Percentiles rank a stretch among this genome's conserved stretches.
These are phyloP conservation scores for Yamadazyma membranifaciens DNA, from an alignment of 1,139 yeast species.

Conservation along the genomic window DNA sequence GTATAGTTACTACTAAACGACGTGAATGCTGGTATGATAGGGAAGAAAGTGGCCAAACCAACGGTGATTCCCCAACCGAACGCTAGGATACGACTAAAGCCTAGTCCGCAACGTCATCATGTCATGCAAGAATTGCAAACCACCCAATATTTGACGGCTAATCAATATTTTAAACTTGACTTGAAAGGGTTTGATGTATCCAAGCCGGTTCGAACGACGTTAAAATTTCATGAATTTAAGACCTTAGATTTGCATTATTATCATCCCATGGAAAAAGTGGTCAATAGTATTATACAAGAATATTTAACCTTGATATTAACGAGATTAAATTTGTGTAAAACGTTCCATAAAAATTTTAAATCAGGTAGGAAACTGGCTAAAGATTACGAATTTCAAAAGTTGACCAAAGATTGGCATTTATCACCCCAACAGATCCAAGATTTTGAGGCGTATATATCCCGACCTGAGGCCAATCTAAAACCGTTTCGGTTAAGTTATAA, in stretches of 20 bases:
- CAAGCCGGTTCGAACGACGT: background rate
- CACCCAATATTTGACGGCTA: too few species aligned
- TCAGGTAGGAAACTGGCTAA: conserved; percentile 9
- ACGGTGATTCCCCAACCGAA: too few species aligned
- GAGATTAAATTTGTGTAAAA: conserved; percentile 21
- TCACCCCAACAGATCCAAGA: conserved; percentile 16
- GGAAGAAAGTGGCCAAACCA: too few species aligned
- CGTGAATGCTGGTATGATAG: too few species aligned
- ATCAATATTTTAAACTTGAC: conserved; percentile 1
- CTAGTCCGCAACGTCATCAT: background rate
- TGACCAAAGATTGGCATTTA: conserved; percentile 20
- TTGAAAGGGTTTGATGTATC: background rate
- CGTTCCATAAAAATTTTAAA: conserved; percentile 8
- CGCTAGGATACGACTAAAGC: background rate
- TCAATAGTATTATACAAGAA: conserved; percentile 11
- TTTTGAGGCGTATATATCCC: background rate
- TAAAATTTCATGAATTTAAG: conserved; percentile 3
- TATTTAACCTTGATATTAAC: conserved; percentile 23
- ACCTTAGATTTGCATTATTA: conserved; percentile 6
- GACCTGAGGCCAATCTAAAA: background rate
- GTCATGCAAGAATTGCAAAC: too few species aligned
- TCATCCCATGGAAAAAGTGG: conserved; percentile 11
- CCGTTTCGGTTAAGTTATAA: conserved; percentile 18
- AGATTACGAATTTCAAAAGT: conserved; percentile 6
- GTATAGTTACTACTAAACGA: too few species aligned